phyloP scores from a whole-genome alignment of 257 asterid genomes.

The Solanum lycopersicoides region DNA sequence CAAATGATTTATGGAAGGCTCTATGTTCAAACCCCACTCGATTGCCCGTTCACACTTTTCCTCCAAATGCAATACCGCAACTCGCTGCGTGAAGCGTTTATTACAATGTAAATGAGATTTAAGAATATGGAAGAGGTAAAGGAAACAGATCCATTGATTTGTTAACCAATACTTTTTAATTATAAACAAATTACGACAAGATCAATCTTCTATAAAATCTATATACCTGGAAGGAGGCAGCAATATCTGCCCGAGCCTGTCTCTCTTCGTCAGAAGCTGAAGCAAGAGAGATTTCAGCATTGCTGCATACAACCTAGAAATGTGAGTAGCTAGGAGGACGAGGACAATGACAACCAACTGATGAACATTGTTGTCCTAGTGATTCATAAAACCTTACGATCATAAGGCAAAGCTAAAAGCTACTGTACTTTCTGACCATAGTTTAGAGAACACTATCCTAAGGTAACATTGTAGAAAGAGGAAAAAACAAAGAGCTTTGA shows the following conservation, averaged over 20 bases:
- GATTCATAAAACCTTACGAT: not conserved
- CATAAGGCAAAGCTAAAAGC: not conserved
- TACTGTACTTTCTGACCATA: not conserved
- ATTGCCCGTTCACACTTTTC: constrained; percentile 84
- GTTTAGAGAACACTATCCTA: not conserved
- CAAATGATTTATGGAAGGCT: constrained; percentile 74
- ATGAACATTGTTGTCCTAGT: not conserved
- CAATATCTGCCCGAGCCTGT: constrained; percentile 81
- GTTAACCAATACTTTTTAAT: not conserved
- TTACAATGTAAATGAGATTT: not conserved
- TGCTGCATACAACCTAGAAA: constrained; percentile 29
- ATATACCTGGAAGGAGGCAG: constrained; percentile 92
- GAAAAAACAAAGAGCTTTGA: not conserved
- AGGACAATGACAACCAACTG: not conserved
- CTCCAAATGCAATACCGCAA: constrained; percentile 85
- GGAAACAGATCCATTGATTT: not conserved
- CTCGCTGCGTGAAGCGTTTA: constrained; percentile 41
- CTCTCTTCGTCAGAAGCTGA: constrained; percentile 64
- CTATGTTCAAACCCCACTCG: constrained; percentile 79
- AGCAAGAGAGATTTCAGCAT: constrained; percentile 61
- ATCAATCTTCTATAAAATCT: not conserved
- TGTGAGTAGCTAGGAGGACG: not conserved
- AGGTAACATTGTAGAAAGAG: not conserved
- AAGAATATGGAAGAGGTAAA: not conserved
- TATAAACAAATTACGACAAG: not conserved